Percentiles rank a stretch among this genome's conserved stretches.
Evolutionary conservation across 306 rosid genomes (phyloP).

Genomic region (Sophora flavescens): DNA sequence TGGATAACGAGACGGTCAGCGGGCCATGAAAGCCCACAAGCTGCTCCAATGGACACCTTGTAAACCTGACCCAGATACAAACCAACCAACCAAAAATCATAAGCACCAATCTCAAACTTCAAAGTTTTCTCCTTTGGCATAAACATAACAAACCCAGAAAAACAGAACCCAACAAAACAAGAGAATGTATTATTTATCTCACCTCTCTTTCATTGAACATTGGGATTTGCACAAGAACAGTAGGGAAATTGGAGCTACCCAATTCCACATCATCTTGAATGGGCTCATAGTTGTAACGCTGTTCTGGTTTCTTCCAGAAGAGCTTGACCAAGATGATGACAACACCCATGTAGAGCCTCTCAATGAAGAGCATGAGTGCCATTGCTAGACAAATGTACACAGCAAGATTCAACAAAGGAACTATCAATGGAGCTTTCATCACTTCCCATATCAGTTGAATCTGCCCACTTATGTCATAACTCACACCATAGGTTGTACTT

Average conservation of each 20-base stretch:
- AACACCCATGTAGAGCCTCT: conserved; percentile 85
- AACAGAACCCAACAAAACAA: background rate
- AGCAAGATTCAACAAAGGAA: conserved; percentile 62
- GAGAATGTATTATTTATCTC: conserved; percentile 4
- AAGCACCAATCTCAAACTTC: conserved; percentile 2
- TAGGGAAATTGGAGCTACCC: conserved; percentile 76
- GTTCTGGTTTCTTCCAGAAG: conserved; percentile 85
- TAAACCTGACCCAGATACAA: conserved; percentile 66
- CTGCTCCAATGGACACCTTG: conserved; percentile 93
- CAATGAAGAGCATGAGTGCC: conserved; percentile 87
- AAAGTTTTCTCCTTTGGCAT: conserved; percentile 21
- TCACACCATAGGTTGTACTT: conserved; percentile 46
- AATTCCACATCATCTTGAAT: conserved; percentile 75
- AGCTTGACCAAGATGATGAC: conserved; percentile 79
- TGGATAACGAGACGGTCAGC: conserved; percentile 89
- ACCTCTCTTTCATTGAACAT: conserved; percentile 96
- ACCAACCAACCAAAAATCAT: background rate
- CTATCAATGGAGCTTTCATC: conserved; percentile 81
- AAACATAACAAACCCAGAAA: conserved; percentile 41
- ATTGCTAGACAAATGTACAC: conserved; percentile 73
- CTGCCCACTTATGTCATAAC: conserved; percentile 61
- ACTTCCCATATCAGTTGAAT: conserved; percentile 73
- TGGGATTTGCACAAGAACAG: conserved; percentile 85
- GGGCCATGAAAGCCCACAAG: conserved; percentile 94
- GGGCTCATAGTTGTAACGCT: conserved; percentile 68